Base-by-base conservation (phyloP, 2,329 filamentous ascomycete genomes). In the Epichloe sibirici region DNA sequence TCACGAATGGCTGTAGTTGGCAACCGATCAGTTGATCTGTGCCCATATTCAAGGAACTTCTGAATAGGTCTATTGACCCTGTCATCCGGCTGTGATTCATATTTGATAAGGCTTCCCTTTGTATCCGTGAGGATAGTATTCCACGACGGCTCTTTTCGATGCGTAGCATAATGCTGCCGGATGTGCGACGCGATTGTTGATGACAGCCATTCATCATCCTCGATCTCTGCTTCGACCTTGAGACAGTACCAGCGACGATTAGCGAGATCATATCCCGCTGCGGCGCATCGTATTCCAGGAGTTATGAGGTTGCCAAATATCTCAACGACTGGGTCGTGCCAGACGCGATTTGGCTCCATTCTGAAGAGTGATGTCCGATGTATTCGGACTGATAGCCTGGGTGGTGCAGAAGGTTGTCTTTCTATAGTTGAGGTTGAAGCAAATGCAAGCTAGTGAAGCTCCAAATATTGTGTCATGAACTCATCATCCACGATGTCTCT, bases 211-310 rank as follows among this genome's bases (percentile, higher is more conserved):
- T 40, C 21, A 31, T 49, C 47, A 49, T 49, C 37, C 37, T 42
- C 47, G 34, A 49, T 15, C n/a, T 50, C 42, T 28, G 46, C 28
- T 17, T 57, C 56, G 23, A 56, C 51, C 9, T 56, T 43, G 17
- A 57, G 46, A n/a, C 51, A 45, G 49, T 57, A 57, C 56, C 56
- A 57, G 34, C 55, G 55, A n/a, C 56, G 51, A 51, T 57, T 57
- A 31, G 56, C 56, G n/a, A 55, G 46, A 43, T 56, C 56, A 46
- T 57, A 57, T 23, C 38, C 55, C 11, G 31, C 48, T 31, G 53
- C 55, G 23, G 52, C 49, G 35, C 44, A 56, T 45, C 50, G 48
- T 11, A 48, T 40, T 0, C 48, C 53, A 15, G 50, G 31, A n/a
- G 42, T 49, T 37, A 49, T 48, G 25, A 52, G 17, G 52, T 51